phyloP scores from a whole-genome alignment of 768 basidiomycete species.

The Amanita muscaria region DNA sequence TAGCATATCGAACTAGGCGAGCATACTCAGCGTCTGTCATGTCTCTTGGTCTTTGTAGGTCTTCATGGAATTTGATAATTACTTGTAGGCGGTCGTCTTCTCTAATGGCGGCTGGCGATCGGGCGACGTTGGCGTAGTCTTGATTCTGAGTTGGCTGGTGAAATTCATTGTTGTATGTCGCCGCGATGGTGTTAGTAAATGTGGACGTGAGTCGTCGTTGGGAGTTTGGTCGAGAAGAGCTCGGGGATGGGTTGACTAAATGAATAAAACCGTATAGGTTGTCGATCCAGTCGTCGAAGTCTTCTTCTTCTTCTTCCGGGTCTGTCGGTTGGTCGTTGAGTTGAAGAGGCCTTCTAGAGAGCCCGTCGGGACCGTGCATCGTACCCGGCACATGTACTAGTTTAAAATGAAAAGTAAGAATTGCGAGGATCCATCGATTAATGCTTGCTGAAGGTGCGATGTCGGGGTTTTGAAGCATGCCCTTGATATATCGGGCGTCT shows the following conservation, averaged over 20 bases:
- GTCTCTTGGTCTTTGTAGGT: too few relatives aligned
- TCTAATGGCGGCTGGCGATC: too few relatives aligned
- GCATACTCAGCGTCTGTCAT: too few relatives aligned
- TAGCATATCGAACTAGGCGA: background rate
- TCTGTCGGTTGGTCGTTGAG: conserved; percentile 12
- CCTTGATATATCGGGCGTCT: conserved; percentile 29
- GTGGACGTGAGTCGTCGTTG: too few relatives aligned
- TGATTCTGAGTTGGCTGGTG: too few relatives aligned
- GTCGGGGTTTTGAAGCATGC: conserved; percentile 24
- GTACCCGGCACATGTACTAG: conserved; percentile 21
- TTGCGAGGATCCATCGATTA: conserved; percentile 20
- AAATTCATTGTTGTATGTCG: too few relatives aligned
- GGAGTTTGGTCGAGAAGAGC: too few relatives aligned
- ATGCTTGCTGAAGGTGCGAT: conserved; percentile 17
- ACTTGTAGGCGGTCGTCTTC: too few relatives aligned
- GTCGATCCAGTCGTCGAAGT: conserved; percentile 5
- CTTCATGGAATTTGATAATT: too few relatives aligned
- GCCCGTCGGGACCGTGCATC: conserved; percentile 21
- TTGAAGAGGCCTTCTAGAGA: conserved; percentile 16
- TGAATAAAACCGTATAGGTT: conserved; percentile 1
- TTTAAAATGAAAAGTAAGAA: conserved; percentile 22
- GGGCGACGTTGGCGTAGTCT: too few relatives aligned
- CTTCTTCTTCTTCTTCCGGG: background rate
- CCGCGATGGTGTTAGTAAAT: too few relatives aligned
- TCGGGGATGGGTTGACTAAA: background rate